Evolutionary conservation across 2,329 filamentous ascomycete genomes (phyloP).

Genomic region (Pochonia chlamydosporia): DNA sequence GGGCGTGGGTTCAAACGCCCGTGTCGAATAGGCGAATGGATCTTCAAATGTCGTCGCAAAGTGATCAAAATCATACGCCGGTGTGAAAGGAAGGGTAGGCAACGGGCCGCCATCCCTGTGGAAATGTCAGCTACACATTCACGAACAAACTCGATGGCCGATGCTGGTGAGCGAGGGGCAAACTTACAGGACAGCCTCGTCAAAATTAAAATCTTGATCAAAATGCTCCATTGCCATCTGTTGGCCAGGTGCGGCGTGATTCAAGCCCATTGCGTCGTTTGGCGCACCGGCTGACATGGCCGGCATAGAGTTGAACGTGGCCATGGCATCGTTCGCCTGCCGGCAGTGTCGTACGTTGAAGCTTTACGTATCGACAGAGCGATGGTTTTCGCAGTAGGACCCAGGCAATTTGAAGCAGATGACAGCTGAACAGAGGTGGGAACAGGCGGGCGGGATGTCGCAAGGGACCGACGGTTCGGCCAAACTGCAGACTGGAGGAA

Average conservation of each 20-base stretch:
- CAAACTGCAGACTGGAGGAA: neutral
- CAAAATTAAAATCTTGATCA: conserved; percentile 47
- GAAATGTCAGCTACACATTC: neutral
- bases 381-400: neutral
- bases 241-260: conserved; percentile 27
- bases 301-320: conserved; percentile 52
- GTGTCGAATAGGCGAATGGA: conserved; percentile 53
- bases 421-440: neutral
- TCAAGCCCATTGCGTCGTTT: conserved; percentile 42
- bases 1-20: conserved; percentile 39
- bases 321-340: conserved; percentile 45
- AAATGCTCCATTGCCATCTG: conserved; percentile 44
- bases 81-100: conserved; percentile 45
- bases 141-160: no score
- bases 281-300: conserved; percentile 39
- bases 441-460: neutral
- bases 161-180: neutral
- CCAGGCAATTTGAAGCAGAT: neutral
- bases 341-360: conserved; percentile 21
- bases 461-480: neutral
- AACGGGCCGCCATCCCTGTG: conserved; percentile 27
- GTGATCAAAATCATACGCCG: conserved; percentile 55
- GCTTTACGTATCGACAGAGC: conserved; percentile 5
- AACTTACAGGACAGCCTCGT: conserved; percentile 51
- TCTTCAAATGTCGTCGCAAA: conserved; percentile 60